A percentile compares a stretch with the other conserved stretches of the same genome.
Conservation (phyloP, 2,329 filamentous ascomycete genomes). For the Phyllosticta capitalensis region DNA sequence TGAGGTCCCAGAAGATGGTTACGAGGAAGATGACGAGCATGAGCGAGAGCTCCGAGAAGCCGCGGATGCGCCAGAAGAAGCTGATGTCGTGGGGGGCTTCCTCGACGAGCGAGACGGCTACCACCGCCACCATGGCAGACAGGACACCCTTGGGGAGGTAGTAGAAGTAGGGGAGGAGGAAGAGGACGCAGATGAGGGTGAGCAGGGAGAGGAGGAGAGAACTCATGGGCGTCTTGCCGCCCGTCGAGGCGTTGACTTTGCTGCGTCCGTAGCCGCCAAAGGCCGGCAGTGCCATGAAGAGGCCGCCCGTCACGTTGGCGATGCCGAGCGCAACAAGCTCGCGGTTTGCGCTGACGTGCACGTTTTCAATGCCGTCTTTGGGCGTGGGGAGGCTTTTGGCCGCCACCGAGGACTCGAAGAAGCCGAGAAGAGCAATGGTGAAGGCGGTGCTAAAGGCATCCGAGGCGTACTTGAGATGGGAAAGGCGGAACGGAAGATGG, state of each 20-base stretch:
- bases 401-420: constrained; percentile 94
- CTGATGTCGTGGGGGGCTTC: constrained; percentile 86
- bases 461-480: constrained; percentile 71
- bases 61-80: constrained; percentile 80
- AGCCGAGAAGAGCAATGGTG: constrained; percentile 88
- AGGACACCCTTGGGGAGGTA: constrained; percentile 95
- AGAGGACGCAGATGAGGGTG: constrained; percentile 69
- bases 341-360: constrained; percentile 80
- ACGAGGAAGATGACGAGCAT: constrained; percentile 86
- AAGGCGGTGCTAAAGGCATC: constrained; percentile 87
- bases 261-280: constrained; percentile 95
- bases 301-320: constrained; percentile 82
- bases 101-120: constrained; percentile 89
- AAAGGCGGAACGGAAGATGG: constrained; percentile 71
- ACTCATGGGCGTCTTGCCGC: constrained; percentile 87
- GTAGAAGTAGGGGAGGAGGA: constrained; percentile 84
- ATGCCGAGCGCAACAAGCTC: constrained; percentile 87
- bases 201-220: constrained; percentile 78
- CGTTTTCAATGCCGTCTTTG: constrained; percentile 56
- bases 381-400: constrained; percentile 63
- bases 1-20: constrained; percentile 91
- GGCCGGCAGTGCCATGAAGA: constrained; percentile 85
- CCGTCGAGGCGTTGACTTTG: constrained; percentile 89
- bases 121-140: constrained; percentile 87
- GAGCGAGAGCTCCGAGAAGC: constrained; percentile 74